Base-by-base conservation (phyloP, 345 rosid species). In the Eucalyptus curtisii region DNA sequence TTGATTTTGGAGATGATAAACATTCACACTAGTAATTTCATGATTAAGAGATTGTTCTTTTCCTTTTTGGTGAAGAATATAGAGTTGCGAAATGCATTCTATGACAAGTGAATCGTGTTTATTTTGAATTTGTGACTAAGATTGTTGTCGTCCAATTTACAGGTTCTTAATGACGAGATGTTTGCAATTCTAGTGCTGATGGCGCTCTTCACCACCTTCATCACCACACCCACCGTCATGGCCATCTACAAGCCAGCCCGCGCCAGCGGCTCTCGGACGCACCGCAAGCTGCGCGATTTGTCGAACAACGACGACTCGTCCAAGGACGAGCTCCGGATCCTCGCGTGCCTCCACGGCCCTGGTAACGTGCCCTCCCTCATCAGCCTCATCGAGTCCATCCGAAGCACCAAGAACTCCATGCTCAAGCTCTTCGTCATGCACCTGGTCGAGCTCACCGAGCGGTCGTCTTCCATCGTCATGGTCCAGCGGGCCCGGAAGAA, bases 191-290 rank as follows among this genome's bases (percentile, higher is more conserved):
- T 97, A 27, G 97, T 96, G 25, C 92, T 97, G 20, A 97, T 97
- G 98, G 98, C 98, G 49, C 94, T 97, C 49, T 93, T 97, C 90
- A 97, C 98, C 86, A 96, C 98, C 90, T 97, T 97, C 94, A 90
- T 97, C 86, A 95, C 98, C 44, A 95, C 98, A 24, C 98, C 98
- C 48, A 90, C 89, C 3, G 96, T 96, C 24, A 93, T 95, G 97
- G 96, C 96, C 48, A 91, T 95, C 86, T 95, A 95, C 93, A 93
- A 95, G 85, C 97, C 96, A 2, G 94, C 95, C 45, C 95, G 97
- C 13, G 66, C 87, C 11, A 48, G 96, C 13, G 55, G 88, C 9
- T 31, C 68, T 50, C 7, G 53, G 16, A 24, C 91, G 14, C 95
- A 87, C 90, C 95, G 96, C 45, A 96, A 94, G 88, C 89, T 94